Conservation (phyloP, 179 eudicot genomes). For the Heliamphora pulchella region DNA sequence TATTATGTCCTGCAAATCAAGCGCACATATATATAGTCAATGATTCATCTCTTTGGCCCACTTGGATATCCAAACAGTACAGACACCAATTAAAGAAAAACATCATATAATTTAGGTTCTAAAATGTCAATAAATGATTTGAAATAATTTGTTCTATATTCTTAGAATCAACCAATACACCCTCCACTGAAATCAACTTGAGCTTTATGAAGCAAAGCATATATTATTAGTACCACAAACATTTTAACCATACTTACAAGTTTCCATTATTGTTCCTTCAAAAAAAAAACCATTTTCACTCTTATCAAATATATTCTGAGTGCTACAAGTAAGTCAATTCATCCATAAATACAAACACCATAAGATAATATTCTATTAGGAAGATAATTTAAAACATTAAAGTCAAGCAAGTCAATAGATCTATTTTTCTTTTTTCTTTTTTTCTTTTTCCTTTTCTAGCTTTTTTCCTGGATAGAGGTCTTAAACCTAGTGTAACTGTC, state of each 20-base stretch:
- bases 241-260: neutral
- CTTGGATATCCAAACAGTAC: neutral
- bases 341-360: neutral
- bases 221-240: no score
- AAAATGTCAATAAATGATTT: neutral
- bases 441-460: no score
- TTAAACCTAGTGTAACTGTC: no score
- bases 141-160: neutral
- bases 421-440: neutral
- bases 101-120: neutral
- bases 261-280: neutral
- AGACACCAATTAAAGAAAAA: neutral
- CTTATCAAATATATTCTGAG: neutral
- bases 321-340: neutral
- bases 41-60: neutral
- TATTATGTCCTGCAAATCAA: conserved; percentile 59
- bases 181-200: no score
- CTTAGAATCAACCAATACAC: no score
- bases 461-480: no score
- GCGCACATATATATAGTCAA: neutral
- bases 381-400: neutral
- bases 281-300: neutral
- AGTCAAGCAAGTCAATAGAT: neutral
- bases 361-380: neutral
- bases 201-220: no score